phyloP scores from a whole-genome alignment of 2,329 filamentous ascomycete species.

The Thielaviopsis populi region DNA sequence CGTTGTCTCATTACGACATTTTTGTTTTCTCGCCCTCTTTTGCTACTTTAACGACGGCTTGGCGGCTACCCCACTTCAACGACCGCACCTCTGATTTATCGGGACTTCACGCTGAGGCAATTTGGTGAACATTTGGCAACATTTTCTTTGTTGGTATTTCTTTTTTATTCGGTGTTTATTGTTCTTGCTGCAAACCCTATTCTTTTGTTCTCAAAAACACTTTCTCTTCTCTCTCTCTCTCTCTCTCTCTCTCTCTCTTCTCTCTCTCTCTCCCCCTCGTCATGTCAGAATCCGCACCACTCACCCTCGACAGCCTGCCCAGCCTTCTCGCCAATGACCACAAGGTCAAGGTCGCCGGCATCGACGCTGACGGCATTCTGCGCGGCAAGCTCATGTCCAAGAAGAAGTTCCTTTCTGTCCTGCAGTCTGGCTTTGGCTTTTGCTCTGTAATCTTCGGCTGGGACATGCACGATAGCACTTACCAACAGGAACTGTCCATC shows the following conservation, averaged over 20 bases:
- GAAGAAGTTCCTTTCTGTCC: conserved; percentile 78
- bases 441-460: conserved; percentile 90
- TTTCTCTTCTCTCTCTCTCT: neutral
- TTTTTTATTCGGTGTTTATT: neutral
- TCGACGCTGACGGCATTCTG: conserved; percentile 76
- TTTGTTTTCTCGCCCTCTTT: neutral
- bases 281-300: conserved; percentile 20
- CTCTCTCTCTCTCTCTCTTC: neutral
- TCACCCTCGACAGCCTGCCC: conserved; percentile 51
- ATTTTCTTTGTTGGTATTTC: neutral
- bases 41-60: neutral
- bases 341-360: conserved; percentile 73
- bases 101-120: neutral
- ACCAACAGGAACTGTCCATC: conserved; percentile 68
- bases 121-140: neutral
- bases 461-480: conserved; percentile 94
- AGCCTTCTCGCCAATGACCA: conserved; percentile 53
- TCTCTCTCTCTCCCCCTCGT: conserved; percentile 1
- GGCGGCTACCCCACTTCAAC: neutral
- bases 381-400: conserved; percentile 86
- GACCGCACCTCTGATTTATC: neutral
- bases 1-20: neutral
- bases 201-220: neutral
- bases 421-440: conserved; percentile 73
- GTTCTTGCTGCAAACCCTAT: neutral